A percentile compares a stretch with the other conserved stretches of the same genome.
These are phyloP conservation scores for Carpinus viminea DNA, from an alignment of 306 rosid species.

Conservation along the genomic window DNA sequence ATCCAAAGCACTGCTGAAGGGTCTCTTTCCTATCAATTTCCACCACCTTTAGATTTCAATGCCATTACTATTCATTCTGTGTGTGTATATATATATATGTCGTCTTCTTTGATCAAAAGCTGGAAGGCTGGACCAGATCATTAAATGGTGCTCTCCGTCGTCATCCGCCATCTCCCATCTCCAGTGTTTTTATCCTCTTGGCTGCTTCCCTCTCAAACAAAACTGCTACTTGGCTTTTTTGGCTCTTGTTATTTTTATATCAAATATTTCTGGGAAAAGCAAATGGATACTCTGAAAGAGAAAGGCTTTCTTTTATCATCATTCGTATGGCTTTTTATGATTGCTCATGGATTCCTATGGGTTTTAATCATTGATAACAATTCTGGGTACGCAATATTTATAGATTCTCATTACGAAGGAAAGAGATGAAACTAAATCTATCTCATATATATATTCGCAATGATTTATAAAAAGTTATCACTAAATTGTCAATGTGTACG, in stretches of 20 bases:
- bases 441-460: no score
- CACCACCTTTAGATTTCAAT: no score
- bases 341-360: neutral
- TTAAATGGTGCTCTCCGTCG: neutral
- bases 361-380: neutral
- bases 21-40: constrained; percentile 32
- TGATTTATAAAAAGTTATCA: no score
- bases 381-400: no score
- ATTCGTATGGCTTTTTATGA: neutral
- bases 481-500: no score
- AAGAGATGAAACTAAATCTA: no score
- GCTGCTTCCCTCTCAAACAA: neutral
- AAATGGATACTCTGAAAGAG: neutral
- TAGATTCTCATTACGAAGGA: no score
- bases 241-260: neutral
- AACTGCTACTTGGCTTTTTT: neutral
- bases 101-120: constrained; percentile 24
- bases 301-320: neutral
- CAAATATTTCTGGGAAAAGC: neutral
- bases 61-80: no score
- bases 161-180: neutral
- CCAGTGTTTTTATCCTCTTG: constrained; percentile 5
- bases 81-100: no score
- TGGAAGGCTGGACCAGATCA: neutral
- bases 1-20: constrained; percentile 58